Base-by-base conservation (phyloP, 2,329 filamentous ascomycete genomes). In the Paramyrothecium sp. region DNA sequence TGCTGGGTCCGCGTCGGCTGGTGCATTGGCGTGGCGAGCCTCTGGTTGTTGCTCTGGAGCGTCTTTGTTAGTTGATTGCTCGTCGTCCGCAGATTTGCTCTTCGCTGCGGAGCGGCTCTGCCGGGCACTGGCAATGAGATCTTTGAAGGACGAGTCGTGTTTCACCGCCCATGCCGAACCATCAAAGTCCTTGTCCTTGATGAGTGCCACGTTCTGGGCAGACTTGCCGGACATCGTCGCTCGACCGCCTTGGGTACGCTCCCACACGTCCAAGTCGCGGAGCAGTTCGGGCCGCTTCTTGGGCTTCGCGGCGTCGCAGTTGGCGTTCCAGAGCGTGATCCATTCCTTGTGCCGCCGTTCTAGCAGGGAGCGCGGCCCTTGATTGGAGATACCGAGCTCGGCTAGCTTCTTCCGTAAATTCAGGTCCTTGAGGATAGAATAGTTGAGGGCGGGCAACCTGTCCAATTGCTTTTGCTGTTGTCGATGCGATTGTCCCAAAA, bases 251-350 rank as follows among this genome's bases (percentile, higher is more conserved):
- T 96, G 87, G 0, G 90, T 94, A 49, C 87, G 83, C 73, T 99
- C 95, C 94, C 95, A 98, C 1, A 84, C 74, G 21, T 94, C 89
- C 13, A 99, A 73, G 59, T 98, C 94, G 16, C 84, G 85, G 17
- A 96, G 73, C 4, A 99, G 73, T 57, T 95, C 88, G 7, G 75
- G 68, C 61, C 90, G 91, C 12, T 80, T 79, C 69, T 89, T 90
- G 0, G 92, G 92, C 2, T 79, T 78, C 38, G 83, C 84, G 2
- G 93, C 89, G 72, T 99, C 95, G 74, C 92, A 97, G 70, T 99
- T 99, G 12, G 96, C 91, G 71, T 99, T 99, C 89, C 92, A 97
- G 19, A 99, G 76, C 41, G 95, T 97, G 54, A 95, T 82, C 93
- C 93, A 99, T 73, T 99, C 95, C 22, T 85, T 91, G 67, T 98